phyloP scores from a whole-genome alignment of 129 eudicot genomes.

The Mikania micrantha region DNA sequence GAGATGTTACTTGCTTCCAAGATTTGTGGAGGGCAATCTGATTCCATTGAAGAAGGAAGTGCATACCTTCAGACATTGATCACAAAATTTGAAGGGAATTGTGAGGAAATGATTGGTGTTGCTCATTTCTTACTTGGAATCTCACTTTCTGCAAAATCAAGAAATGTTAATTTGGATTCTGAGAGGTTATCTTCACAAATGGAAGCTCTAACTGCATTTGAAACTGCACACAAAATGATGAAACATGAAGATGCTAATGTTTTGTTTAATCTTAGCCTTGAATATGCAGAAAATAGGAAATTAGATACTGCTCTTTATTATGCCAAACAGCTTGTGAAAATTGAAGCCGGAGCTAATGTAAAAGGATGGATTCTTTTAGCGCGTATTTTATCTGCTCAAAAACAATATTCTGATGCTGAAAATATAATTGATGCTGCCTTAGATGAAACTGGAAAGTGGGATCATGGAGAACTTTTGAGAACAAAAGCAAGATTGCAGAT shows the following conservation, averaged over 20 bases:
- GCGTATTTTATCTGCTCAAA: conserved; percentile 86
- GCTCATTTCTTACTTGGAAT: conserved; percentile 51
- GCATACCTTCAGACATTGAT: conserved; percentile 27
- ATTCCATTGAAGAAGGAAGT: conserved; percentile 51
- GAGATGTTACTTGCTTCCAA: conserved; percentile 77
- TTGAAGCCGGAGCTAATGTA: conserved; percentile 60
- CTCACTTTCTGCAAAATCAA: conserved; percentile 54
- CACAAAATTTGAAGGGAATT: conserved; percentile 21
- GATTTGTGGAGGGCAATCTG: conserved; percentile 42
- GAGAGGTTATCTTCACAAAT: conserved; percentile 40
- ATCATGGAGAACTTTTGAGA: conserved; percentile 70
- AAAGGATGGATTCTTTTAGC: conserved; percentile 86
- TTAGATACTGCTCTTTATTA: conserved; percentile 67
- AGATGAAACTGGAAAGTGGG: conserved; percentile 93
- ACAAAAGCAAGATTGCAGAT: conserved; percentile 81
- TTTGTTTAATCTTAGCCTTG: conserved; percentile 59
- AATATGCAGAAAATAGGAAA: conserved; percentile 86
- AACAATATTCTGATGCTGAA: conserved; percentile 72
- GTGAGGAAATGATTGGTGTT: conserved; percentile 34
- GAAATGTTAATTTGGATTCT: conserved; percentile 50
- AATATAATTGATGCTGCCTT: conserved; percentile 67
- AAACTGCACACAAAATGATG: conserved; percentile 37
- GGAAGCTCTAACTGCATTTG: conserved; percentile 54
- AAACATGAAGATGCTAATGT: conserved; percentile 38
- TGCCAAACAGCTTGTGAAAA: conserved; percentile 64